Evolutionary conservation across 306 rosid genomes (phyloP).

Genomic region (Trifolium repens): DNA sequence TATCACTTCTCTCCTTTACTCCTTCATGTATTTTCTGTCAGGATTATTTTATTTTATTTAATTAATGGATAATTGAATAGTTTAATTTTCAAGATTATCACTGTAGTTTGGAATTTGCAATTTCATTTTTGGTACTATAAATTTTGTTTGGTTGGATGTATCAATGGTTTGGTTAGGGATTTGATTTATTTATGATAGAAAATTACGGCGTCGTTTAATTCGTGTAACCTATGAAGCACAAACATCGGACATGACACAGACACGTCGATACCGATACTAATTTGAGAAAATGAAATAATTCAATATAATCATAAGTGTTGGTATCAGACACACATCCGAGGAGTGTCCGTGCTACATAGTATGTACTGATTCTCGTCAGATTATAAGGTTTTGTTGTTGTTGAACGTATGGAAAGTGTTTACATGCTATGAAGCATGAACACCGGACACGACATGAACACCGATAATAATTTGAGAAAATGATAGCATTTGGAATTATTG

Average conservation of each 20-base stretch:
- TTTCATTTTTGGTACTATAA: not conserved
- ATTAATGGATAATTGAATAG: not conserved
- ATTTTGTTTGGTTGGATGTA: slow-evolving; percentile 12
- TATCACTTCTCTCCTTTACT: slow-evolving; percentile 8
- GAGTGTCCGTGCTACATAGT: not conserved
- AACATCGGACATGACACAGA: too few species aligned
- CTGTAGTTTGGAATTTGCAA: slow-evolving; percentile 2
- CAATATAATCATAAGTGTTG: not conserved
- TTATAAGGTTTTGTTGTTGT: not conserved
- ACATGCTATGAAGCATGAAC: too few species aligned
- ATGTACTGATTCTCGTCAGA: too few species aligned
- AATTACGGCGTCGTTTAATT: not conserved
- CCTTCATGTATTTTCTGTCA: slow-evolving; percentile 9
- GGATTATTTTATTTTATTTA: not conserved
- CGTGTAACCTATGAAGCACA: not conserved
- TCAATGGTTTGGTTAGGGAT: not conserved
- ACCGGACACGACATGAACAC: too few species aligned
- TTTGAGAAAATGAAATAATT: not conserved
- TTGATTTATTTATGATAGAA: not conserved
- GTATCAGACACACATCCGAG: not conserved
- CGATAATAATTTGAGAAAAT: not conserved
- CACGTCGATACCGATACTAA: too few species aligned
- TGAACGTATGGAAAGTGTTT: not conserved
- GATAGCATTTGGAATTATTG: slow-evolving; percentile 8
- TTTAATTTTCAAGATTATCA: not conserved